phyloP scores from a whole-genome alignment of 2,329 filamentous ascomycete genomes.

The Hypomyces perniciosus region DNA sequence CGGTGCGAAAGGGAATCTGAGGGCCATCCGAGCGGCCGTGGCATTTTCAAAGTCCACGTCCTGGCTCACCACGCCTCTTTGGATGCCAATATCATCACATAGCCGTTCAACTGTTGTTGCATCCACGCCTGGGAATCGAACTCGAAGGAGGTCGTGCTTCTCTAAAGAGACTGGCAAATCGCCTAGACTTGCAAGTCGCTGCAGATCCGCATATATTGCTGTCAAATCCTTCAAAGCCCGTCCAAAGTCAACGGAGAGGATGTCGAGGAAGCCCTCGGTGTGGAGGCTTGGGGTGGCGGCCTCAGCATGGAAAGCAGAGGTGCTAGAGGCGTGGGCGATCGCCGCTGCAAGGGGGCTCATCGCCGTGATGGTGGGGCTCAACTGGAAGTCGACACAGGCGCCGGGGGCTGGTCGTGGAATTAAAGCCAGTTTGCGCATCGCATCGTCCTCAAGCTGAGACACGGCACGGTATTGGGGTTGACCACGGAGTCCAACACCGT shows the following conservation, averaged over 20 bases:
- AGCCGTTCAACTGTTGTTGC: conserved; percentile 72
- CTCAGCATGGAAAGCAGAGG: conserved; percentile 38
- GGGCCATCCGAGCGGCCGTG: conserved; percentile 64
- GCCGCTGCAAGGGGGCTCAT: conserved; percentile 63
- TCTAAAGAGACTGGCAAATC: conserved; percentile 77
- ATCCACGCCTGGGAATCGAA: conserved; percentile 90
- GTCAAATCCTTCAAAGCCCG: conserved; percentile 79
- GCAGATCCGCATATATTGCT: conserved; percentile 72
- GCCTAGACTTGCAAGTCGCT: conserved; percentile 68
- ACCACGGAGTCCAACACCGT: conserved; percentile 67
- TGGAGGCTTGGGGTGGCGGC: conserved; percentile 59
- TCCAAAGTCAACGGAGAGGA: conserved; percentile 82
- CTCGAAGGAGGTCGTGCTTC: conserved; percentile 59
- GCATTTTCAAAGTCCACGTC: conserved; percentile 66
- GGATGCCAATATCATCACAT: conserved; percentile 81
- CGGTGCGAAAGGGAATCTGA: conserved; percentile 83
- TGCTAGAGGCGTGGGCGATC: conserved; percentile 40
- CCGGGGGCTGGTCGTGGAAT: conserved; percentile 57
- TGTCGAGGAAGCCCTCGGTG: conserved; percentile 75
- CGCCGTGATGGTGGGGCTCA: conserved; percentile 86
- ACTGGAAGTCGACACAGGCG: conserved; percentile 79
- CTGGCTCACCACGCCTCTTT: conserved; percentile 70
- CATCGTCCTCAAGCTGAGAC: conserved; percentile 67
- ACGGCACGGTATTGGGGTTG: conserved; percentile 75
- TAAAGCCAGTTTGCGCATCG: conserved; percentile 59